phyloP scores from a whole-genome alignment of 225 moss, liverwort and hornwort species.

The Bryoerythrophyllum caledonicum region DNA sequence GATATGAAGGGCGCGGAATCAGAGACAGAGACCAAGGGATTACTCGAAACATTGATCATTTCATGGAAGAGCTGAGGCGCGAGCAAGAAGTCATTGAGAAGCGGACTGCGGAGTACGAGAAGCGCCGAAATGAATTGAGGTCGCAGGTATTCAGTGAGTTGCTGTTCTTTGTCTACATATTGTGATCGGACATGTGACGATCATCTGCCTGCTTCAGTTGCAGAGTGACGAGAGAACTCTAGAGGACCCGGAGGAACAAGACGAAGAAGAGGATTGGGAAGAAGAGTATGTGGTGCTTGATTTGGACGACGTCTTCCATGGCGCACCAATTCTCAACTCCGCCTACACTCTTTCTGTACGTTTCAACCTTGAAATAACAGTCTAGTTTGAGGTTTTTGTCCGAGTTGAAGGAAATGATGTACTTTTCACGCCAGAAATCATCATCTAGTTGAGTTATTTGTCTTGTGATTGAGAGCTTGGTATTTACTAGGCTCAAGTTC shows the following conservation, averaged over 20 bases:
- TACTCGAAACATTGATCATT: slow-evolving; percentile 5
- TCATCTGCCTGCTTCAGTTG: slow-evolving; percentile 9
- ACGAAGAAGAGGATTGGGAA: slow-evolving; percentile 41
- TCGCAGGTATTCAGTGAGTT: slow-evolving; percentile 41
- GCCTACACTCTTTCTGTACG: slow-evolving; percentile 55
- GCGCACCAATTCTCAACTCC: slow-evolving; percentile 37
- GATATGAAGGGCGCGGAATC: too few relatives aligned
- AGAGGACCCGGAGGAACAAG: slow-evolving; percentile 23
- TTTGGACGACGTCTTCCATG: slow-evolving; percentile 52
- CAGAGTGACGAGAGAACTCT: background rate
- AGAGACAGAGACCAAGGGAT: too few relatives aligned
- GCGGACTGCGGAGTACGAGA: slow-evolving; percentile 69
- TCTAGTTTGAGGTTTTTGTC: background rate
- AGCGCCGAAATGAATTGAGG: slow-evolving; percentile 57
- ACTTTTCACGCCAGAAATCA: background rate
- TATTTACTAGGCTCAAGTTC: too few relatives aligned
- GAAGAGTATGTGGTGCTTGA: slow-evolving; percentile 64
- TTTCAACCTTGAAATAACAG: background rate
- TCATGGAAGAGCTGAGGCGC: slow-evolving; percentile 93
- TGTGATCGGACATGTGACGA: background rate
- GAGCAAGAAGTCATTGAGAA: slow-evolving; percentile 82
- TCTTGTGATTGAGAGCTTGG: too few relatives aligned
- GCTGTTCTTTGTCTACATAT: too few relatives aligned
- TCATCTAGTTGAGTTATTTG: too few relatives aligned
- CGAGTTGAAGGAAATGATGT: background rate